These are phyloP conservation scores for Kondoa malvinella DNA, from an alignment of 768 basidiomycete genomes.

Conservation along the genomic window DNA sequence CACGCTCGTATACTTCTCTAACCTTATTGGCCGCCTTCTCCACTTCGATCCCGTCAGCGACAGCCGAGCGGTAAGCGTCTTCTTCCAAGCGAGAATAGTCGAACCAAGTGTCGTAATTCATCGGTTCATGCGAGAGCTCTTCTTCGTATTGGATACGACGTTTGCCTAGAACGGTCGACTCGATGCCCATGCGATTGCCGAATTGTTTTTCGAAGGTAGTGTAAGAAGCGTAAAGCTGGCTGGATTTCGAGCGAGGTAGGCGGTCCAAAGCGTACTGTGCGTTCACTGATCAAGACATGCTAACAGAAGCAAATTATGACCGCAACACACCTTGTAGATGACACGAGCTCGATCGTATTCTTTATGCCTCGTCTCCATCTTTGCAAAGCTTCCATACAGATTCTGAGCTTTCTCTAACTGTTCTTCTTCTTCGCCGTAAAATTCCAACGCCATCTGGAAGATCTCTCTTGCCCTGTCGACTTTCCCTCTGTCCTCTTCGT, in stretches of 20 bases:
- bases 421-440: slow-evolving; percentile 72
- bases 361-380: slow-evolving; percentile 91
- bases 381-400: slow-evolving; percentile 80
- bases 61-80: slow-evolving; percentile 57
- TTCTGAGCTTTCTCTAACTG: slow-evolving; percentile 79
- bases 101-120: slow-evolving; percentile 97
- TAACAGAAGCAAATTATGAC: neutral
- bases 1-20: slow-evolving; percentile 85
- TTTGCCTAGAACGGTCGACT: slow-evolving; percentile 86
- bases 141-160: slow-evolving; percentile 98
- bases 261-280: slow-evolving; percentile 79
- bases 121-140: slow-evolving; percentile 72
- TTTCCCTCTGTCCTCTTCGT: slow-evolving; percentile 43
- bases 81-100: slow-evolving; percentile 89
- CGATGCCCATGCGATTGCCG: slow-evolving; percentile 69
- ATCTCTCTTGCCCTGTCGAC: slow-evolving; percentile 64
- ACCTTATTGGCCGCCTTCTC: slow-evolving; percentile 49
- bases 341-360: slow-evolving; percentile 93
- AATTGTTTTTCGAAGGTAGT: slow-evolving; percentile 98
- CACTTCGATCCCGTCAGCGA: slow-evolving; percentile 56
- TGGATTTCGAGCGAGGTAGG: slow-evolving; percentile 80
- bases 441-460: slow-evolving; percentile 76
- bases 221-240: slow-evolving; percentile 70
- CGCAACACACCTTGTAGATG: slow-evolving; percentile 73
- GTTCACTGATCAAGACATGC: neutral